phyloP scores from a whole-genome alignment of 805 yeast genomes.

The Henningerozyma blattae region DNA sequence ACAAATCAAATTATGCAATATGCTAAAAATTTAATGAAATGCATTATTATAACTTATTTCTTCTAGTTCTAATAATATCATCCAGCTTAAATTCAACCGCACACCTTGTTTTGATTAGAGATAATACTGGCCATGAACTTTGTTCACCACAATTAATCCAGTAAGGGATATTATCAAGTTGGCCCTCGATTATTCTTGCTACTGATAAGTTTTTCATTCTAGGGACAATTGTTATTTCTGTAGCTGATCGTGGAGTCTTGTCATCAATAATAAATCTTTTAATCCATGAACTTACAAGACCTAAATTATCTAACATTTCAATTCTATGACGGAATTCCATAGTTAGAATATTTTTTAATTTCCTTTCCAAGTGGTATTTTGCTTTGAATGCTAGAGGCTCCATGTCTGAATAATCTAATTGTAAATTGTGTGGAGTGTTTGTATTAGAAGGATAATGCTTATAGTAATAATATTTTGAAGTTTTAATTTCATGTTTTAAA shows the following conservation, averaged over 20 bases:
- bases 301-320: constrained; percentile 66
- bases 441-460: constrained; percentile 28
- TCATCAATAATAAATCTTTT: constrained; percentile 81
- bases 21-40: too few species aligned
- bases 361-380: constrained; percentile 26
- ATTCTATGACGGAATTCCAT: constrained; percentile 80
- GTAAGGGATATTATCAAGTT: constrained; percentile 68
- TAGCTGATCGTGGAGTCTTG: constrained; percentile 63
- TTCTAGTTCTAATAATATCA: constrained; percentile 40
- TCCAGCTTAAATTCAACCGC: constrained; percentile 83
- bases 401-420: constrained; percentile 23
- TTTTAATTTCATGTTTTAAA: constrained; percentile 52
- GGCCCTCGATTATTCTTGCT: constrained; percentile 68
- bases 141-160: constrained; percentile 88
- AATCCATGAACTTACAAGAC: constrained; percentile 55
- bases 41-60: constrained; percentile 9
- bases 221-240: constrained; percentile 87
- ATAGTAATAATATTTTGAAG: constrained; percentile 26
- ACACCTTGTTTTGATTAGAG: constrained; percentile 77
- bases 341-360: constrained; percentile 44
- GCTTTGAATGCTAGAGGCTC: constrained; percentile 26
- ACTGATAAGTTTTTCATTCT: constrained; percentile 62
- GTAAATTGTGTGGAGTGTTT: constrained; percentile 15
- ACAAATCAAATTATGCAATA: too few species aligned
- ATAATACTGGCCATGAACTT: constrained; percentile 85